These are phyloP conservation scores for Lanzia echinophila DNA, from an alignment of 2,329 filamentous ascomycete genomes.

Conservation along the genomic window DNA sequence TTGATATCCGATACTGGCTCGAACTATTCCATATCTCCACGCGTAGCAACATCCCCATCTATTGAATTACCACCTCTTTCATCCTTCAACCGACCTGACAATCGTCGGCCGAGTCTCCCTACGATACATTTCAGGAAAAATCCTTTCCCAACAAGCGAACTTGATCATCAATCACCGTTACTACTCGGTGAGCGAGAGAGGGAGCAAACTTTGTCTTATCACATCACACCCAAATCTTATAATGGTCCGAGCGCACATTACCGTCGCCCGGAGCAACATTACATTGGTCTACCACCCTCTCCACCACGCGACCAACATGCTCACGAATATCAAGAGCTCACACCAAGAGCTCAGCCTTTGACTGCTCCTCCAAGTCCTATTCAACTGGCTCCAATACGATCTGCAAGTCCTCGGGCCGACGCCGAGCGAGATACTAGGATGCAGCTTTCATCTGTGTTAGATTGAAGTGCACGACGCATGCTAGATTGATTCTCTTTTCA, in stretches of 20 bases:
- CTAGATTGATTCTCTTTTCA: slow-evolving; percentile 8
- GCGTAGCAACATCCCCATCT: slow-evolving; percentile 25
- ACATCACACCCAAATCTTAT: slow-evolving; percentile 16
- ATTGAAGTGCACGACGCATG: neutral
- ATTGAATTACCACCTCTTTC: slow-evolving; percentile 29
- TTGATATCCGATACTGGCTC: slow-evolving; percentile 65
- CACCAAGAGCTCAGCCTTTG: slow-evolving; percentile 16
- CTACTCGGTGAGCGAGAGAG: slow-evolving; percentile 20
- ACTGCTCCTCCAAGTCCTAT: slow-evolving; percentile 29
- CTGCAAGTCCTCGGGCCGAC: slow-evolving; percentile 6
- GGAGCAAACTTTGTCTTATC: slow-evolving; percentile 10
- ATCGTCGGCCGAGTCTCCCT: slow-evolving; percentile 27
- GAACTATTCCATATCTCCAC: slow-evolving; percentile 53
- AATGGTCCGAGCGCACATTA: slow-evolving; percentile 14
- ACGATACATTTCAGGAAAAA: slow-evolving; percentile 21
- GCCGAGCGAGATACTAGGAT: slow-evolving; percentile 27
- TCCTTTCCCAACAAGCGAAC: neutral
- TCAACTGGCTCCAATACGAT: slow-evolving; percentile 26
- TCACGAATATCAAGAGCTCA: slow-evolving; percentile 10
- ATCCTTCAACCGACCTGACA: slow-evolving; percentile 13
- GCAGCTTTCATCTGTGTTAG: slow-evolving; percentile 27
- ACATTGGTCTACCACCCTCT: slow-evolving; percentile 9
- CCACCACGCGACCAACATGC: slow-evolving; percentile 9
- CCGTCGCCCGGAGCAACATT: slow-evolving; percentile 9
- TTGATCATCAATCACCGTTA: slow-evolving; percentile 1